phyloP scores from a whole-genome alignment of 306 rosid species.

The Psophocarpus tetragonolobus region DNA sequence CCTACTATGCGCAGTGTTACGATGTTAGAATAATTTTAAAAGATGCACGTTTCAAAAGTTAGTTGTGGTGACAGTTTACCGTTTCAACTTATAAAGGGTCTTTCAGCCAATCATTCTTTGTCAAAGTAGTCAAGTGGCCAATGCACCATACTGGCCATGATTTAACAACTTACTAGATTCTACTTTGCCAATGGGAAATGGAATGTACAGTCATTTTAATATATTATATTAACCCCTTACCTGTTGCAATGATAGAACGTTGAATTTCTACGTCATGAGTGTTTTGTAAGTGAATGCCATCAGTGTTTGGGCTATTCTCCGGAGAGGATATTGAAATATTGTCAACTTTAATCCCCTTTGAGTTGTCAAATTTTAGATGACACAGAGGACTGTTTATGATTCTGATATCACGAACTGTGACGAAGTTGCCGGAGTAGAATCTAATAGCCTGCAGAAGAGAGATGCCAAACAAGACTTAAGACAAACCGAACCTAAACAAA shows the following conservation, averaged over 20 bases:
- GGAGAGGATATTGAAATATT: slow-evolving; percentile 84
- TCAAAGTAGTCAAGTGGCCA: slow-evolving; percentile 43
- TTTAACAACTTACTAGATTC: slow-evolving; percentile 37
- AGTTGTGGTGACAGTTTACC: slow-evolving; percentile 56
- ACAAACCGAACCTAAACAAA: background rate
- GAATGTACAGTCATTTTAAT: slow-evolving; percentile 18
- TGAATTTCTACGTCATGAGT: slow-evolving; percentile 78
- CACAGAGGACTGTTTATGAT: slow-evolving; percentile 86
- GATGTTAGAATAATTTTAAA: slow-evolving; percentile 25
- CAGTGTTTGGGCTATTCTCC: slow-evolving; percentile 83
- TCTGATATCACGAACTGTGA: slow-evolving; percentile 63
- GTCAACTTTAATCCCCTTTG: slow-evolving; percentile 55
- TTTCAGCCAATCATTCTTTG: slow-evolving; percentile 39
- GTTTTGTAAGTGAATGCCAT: slow-evolving; percentile 95
- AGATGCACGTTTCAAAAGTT: slow-evolving; percentile 54
- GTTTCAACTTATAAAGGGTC: slow-evolving; percentile 36
- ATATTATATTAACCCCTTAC: slow-evolving; percentile 43
- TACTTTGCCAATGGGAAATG: slow-evolving; percentile 34
- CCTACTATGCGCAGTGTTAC: slow-evolving; percentile 16
- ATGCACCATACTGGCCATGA: slow-evolving; percentile 39
- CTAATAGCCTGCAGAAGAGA: slow-evolving; percentile 70
- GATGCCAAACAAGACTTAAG: slow-evolving; percentile 4
- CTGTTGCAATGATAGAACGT: slow-evolving; percentile 69
- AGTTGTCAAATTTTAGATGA: slow-evolving; percentile 88
- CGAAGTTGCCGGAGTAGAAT: slow-evolving; percentile 66